Base-by-base conservation (phyloP, 768 basidiomycete genomes). In the Phaeotremella skinneri region DNA sequence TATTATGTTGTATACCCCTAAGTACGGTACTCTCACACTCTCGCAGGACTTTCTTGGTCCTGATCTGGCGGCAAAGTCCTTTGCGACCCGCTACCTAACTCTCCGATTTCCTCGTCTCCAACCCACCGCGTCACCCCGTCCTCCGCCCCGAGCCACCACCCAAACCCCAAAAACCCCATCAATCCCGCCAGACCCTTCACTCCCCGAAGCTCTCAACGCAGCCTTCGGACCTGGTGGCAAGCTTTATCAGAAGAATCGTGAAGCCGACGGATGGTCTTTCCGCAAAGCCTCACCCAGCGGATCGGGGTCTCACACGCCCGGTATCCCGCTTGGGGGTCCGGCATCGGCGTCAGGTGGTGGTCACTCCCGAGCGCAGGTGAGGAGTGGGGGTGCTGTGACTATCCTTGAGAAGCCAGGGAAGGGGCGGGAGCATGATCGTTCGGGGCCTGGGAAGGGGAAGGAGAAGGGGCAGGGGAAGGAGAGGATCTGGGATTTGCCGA, bases 41-140 rank as follows among this genome's bases (percentile, higher is more conserved):
- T 37, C 34, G 34, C 49, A 74, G 71, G 73, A 75, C 57, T 69
- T 76, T 27, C 68, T 74, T n/a, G 75, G 75, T 11, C 53, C 70
- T 3, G 49, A 61, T 2, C 61, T 70, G 11, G 30, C 55, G 25
- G 62, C 72, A 2, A 70, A 70, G 54, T 13, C 63, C 23, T 76
- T 76, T 52, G 67, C 59, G 20, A 34, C 54, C 29, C 56, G 60
- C 30, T 76, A 76, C 60, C 42, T 69, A 2, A 42, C 64, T 3
- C 34, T 53, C 29, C 65, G 68, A 20, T 76, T 76, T 52, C 73
- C 72, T 4, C 50, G 61, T 20, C 54, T 61, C 41, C n/a, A 49
- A 26, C 31, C 55, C 30, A 45, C 47, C 29, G 23, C 58, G 14
- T 48, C 61, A 29, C 45, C 50, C 0, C 21, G 49, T 30, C 14